Evolutionary conservation across 176 grass and related monocot genomes (phyloP).

Genomic region (Olyra latifolia): DNA sequence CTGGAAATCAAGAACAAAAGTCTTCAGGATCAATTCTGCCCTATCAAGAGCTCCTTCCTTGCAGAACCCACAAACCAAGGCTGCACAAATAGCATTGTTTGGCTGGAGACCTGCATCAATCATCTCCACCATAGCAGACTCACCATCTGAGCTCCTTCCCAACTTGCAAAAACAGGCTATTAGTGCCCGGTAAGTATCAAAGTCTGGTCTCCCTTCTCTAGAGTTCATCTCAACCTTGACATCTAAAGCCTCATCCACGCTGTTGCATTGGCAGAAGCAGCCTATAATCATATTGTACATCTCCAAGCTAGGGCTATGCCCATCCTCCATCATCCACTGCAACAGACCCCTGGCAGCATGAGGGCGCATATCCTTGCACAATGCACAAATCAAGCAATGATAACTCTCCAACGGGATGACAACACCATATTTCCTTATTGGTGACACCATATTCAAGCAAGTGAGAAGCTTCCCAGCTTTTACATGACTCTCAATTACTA

Average conservation of each 20-base stretch:
- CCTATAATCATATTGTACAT: slow-evolving; percentile 69
- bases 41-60: slow-evolving; percentile 57
- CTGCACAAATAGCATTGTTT: slow-evolving; percentile 53
- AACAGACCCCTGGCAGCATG: slow-evolving; percentile 70
- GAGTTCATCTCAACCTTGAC: slow-evolving; percentile 65
- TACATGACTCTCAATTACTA: slow-evolving; percentile 56
- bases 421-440: slow-evolving; percentile 53
- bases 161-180: slow-evolving; percentile 66
- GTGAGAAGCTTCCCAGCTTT: slow-evolving; percentile 63
- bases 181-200: slow-evolving; percentile 47
- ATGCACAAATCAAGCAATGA: slow-evolving; percentile 43
- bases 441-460: slow-evolving; percentile 78
- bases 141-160: slow-evolving; percentile 50
- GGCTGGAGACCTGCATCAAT: slow-evolving; percentile 39
- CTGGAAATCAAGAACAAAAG: slow-evolving; percentile 60
- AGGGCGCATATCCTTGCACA: slow-evolving; percentile 64
- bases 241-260: slow-evolving; percentile 57
- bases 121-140: slow-evolving; percentile 63
- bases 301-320: slow-evolving; percentile 47
- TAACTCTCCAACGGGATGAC: slow-evolving; percentile 58
- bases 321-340: slow-evolving; percentile 72
- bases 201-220: slow-evolving; percentile 51
- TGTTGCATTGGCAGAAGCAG: slow-evolving; percentile 56
- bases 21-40: slow-evolving; percentile 58
- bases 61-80: slow-evolving; percentile 73